A percentile compares a stretch with the other conserved stretches of the same genome.
These are phyloP conservation scores for Hypoxylon sp. DNA, from an alignment of 2,329 filamentous ascomycete species.

Conservation along the genomic window DNA sequence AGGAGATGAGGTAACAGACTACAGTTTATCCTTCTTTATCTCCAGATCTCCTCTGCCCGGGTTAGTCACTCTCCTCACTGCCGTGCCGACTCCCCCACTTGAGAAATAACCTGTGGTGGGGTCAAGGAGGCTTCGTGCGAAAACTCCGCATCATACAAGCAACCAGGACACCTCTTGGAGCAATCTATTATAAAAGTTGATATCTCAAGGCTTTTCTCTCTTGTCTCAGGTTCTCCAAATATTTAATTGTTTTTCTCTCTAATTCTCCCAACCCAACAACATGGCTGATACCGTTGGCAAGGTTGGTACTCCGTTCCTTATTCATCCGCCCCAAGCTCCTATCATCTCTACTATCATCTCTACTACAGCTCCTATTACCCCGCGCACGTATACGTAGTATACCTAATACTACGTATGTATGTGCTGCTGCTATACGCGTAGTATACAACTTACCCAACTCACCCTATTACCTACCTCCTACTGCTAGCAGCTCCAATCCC, in stretches of 20 bases:
- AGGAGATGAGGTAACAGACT: slow-evolving; percentile 31
- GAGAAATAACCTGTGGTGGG: slow-evolving; percentile 42
- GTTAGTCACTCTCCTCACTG: slow-evolving; percentile 37
- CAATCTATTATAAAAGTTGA: slow-evolving; percentile 41
- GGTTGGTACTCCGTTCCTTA: slow-evolving; percentile 56
- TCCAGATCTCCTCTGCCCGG: slow-evolving; percentile 19
- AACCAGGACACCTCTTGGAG: slow-evolving; percentile 15
- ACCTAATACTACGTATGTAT: too few species aligned
- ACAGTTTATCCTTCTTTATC: slow-evolving; percentile 17
- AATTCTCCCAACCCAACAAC: slow-evolving; percentile 40
- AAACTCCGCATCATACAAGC: slow-evolving; percentile 46
- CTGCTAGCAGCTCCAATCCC: slow-evolving; percentile 1
- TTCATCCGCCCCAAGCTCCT: slow-evolving; percentile 7
- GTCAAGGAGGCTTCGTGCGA: slow-evolving; percentile 34
- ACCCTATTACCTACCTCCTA: neutral
- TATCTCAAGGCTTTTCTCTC: slow-evolving; percentile 27
- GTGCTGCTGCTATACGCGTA: slow-evolving; percentile 8
- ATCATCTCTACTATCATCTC: slow-evolving; percentile 2
- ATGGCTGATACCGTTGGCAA: slow-evolving; percentile 69
- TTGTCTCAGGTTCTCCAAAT: slow-evolving; percentile 20
- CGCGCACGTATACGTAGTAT: slow-evolving; percentile 37
- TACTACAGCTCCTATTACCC: slow-evolving; percentile 19
- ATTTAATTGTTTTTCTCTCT: slow-evolving; percentile 18
- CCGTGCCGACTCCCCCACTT: slow-evolving; percentile 45
- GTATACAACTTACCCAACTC: neutral